Evolutionary conservation across 1,284 basidiomycete species (phyloP), one percentile per base, ranked within the genome.

Genomic region (Schizopora paradoxa): DNA sequence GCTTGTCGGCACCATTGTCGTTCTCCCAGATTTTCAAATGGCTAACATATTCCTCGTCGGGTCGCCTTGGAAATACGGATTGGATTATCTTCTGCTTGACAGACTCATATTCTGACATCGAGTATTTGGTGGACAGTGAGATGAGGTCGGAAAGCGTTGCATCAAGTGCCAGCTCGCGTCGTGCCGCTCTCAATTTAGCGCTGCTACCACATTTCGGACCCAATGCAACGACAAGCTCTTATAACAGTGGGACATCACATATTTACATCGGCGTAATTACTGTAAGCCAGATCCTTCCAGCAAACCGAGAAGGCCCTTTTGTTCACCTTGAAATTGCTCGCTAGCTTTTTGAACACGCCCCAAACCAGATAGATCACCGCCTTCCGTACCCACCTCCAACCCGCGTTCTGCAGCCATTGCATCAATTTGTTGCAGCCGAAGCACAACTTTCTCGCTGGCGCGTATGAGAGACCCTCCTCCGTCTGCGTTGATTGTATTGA

Each of bases 11-110:
- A 29, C 39, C 48, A 14, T 39, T 38, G 11, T 65, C 65, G 14
- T 70, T 65, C 66, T 97, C 93, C 79, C 84, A 91, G 29, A 95
- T 89, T 71, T 93, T 93, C 61, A 94, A 60, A 66, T 92, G 91
- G 34, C 82, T 74, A 47, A 93, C 79, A 61, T 94, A 90, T 16
- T 71, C 75, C 64, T 95, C 92, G 46, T 82, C 83, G 0, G 79
- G 66, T 40, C 81, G 72, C 56, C 79, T 77, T 25, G 80, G 75
- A 67, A 96, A 95, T 2, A 94, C 82, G 5, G 91, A 93, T 1
- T 75, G 66, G 54, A 91, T 81, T 56, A 96, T 94, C 53, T 80
- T 77, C 56, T 81, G 74, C 50, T 73, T 76, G 50, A 64, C 61
- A 29, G 65, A 63, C 25, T 73, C 72, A 54, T 71, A 68, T 60